Base-by-base conservation (phyloP, 2,329 filamentous ascomycete species). In the Cladosporium phlei region DNA sequence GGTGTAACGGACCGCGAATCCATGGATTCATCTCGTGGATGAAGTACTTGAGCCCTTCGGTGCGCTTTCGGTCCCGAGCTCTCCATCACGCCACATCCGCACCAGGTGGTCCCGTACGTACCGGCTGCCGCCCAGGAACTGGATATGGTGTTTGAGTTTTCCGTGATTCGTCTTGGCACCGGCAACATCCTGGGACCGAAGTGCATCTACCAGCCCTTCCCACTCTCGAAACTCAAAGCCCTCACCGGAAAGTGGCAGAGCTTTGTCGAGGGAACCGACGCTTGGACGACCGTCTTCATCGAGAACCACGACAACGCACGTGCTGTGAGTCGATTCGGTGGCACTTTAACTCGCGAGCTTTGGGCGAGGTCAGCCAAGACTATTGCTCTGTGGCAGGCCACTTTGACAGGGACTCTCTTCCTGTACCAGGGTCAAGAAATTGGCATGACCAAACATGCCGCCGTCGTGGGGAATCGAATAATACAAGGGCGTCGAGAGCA, bases 101-200 rank as follows among this genome's bases (percentile, higher is more conserved):
- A 73, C 5, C 73, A 78, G 48, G 70, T 79, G 1, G 56, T 80
- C 5, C 68, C 69, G 11, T 72, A 72, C 5, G 80, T 86, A 2
- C 71, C 71, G 2, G 74, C 71, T 17, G 37, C 50, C 10, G 71
- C 76, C 12, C 71, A 73, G 24, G 80, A 86, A 58, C 65, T 86
- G 34, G 81, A 77, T 60, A 86, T 86, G 81, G 82, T 86, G 27
- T 86, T 87, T 65, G 79, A 85, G 55, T 87, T 87, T 59, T 82
- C 86, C 48, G 69, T 79, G 24, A 70, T 79, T 51, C 69, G 75
- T 27, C 64, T 79, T 12, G 76, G 60, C 2, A 55, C 56, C 24
- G 58, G 59, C 28, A 43, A 45, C 5, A 49, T 49, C 27, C 45
- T 52, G 37, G 42, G 42, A 3, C 42, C 42, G 11, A 58, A 60